Conservation (phyloP, 768 basidiomycete species). For the Russula griseocarnosa region DNA sequence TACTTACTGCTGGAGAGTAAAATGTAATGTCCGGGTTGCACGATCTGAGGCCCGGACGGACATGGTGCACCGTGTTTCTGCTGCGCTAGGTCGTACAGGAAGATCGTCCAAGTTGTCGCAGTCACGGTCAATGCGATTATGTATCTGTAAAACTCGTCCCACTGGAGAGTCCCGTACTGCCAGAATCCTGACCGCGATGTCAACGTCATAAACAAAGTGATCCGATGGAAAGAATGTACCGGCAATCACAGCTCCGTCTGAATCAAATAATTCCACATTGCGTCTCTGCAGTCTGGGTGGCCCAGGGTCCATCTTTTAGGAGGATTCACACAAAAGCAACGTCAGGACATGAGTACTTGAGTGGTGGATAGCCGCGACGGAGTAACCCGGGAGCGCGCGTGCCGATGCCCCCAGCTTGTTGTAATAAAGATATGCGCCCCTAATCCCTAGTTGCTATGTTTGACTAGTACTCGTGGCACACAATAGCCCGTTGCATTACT, state of each 20-base stretch:
- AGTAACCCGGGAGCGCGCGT: too few species aligned
- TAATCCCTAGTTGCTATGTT: too few species aligned
- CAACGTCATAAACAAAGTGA: too few species aligned
- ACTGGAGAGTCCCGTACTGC: conserved; percentile 6
- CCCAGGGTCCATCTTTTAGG: too few species aligned
- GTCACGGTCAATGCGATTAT: background rate
- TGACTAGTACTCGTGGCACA: too few species aligned
- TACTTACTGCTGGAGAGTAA: conserved; percentile 1
- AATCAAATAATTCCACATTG: conserved; percentile 3
- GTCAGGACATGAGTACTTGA: too few species aligned
- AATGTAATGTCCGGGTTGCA: conserved; percentile 4
- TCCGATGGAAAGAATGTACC: background rate
- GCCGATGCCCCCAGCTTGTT: too few species aligned
- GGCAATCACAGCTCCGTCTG: background rate
- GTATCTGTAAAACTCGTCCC: conserved; percentile 11
- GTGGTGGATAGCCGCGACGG: too few species aligned
- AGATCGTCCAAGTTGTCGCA: background rate
- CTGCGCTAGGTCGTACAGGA: background rate
- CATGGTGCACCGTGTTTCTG: background rate
- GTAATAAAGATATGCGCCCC: too few species aligned
- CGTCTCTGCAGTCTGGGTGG: conserved; percentile 4
- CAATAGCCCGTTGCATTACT: too few species aligned
- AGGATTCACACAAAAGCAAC: too few species aligned
- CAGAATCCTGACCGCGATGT: conserved; percentile 8
- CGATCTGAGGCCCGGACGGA: background rate